Percentiles rank a stretch among this genome's conserved stretches.
Evolutionary conservation across 2,329 filamentous ascomycete species (phyloP).

Genomic region (Penicillium paneum): DNA sequence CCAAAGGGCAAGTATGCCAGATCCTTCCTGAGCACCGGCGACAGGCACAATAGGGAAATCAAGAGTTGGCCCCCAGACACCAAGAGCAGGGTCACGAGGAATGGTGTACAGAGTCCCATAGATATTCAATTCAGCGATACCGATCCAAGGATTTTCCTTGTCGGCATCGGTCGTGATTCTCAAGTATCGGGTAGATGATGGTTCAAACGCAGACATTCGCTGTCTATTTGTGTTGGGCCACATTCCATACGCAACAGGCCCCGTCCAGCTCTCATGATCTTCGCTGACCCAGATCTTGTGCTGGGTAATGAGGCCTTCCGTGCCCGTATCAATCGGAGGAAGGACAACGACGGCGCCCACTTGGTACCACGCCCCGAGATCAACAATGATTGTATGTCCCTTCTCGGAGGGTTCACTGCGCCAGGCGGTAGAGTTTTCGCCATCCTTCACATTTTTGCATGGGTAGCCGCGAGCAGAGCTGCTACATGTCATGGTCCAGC

Average conservation of each 20-base stretch:
- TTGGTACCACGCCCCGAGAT: conserved; percentile 6
- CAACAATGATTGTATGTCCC: conserved; percentile 3
- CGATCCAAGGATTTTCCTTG: not conserved
- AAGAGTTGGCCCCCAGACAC: conserved; percentile 27
- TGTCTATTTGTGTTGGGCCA: conserved; percentile 8
- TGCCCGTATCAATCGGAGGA: not conserved
- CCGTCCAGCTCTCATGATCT: conserved; percentile 2
- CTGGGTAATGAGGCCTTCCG: conserved; percentile 9
- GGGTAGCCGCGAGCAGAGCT: not conserved
- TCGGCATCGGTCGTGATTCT: conserved; percentile 3
- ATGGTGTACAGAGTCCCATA: conserved; percentile 12
- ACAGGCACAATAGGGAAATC: conserved; percentile 29
- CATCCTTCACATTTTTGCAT: conserved; percentile 7
- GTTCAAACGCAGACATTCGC: conserved; percentile 11
- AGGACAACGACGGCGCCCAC: conserved; percentile 6
- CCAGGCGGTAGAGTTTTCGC: conserved; percentile 5
- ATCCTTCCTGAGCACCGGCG: conserved; percentile 19
- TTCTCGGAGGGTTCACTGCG: conserved; percentile 1
- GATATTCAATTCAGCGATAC: conserved; percentile 10
- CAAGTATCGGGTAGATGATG: conserved; percentile 5
- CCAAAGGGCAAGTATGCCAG: conserved; percentile 18
- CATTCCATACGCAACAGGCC: conserved; percentile 11
- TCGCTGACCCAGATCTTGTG: conserved; percentile 10
- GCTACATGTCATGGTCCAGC: conserved; percentile 16
- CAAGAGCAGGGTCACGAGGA: conserved; percentile 14